Conservation (phyloP, 805 yeast species). For the Brettanomyces naardenensis region DNA sequence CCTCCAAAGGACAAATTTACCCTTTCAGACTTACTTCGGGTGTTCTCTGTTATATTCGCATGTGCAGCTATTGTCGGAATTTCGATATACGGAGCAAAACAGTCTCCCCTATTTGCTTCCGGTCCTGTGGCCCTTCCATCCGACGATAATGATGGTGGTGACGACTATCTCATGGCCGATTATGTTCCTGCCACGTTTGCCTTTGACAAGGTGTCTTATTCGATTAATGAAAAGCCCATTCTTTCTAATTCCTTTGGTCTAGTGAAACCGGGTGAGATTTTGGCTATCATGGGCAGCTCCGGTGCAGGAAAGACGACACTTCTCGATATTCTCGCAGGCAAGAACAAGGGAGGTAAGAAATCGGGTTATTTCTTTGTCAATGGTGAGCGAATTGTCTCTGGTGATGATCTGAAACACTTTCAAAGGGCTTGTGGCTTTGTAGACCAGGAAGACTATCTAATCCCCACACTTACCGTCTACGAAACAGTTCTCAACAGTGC, state of each 20-base stretch:
- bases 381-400: conserved; percentile 40
- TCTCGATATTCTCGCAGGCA: conserved; percentile 84
- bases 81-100: conserved; percentile 40
- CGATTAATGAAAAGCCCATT: conserved; percentile 44
- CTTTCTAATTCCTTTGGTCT: conserved; percentile 63
- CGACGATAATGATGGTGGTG: conserved; percentile 28
- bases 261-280: conserved; percentile 78
- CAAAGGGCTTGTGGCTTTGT: conserved; percentile 82
- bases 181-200: conserved; percentile 66
- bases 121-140: conserved; percentile 17
- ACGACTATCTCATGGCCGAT: conserved; percentile 33
- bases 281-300: conserved; percentile 97
- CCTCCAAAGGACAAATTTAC: conserved; percentile 48
- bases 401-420: conserved; percentile 34
- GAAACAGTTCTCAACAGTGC: conserved; percentile 95
- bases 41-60: conserved; percentile 35
- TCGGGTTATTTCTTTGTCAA: conserved; percentile 69
- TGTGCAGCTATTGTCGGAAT: conserved; percentile 35
- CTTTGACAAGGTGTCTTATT: conserved; percentile 65
- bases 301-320: conserved; percentile 98
- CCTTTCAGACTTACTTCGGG: conserved; percentile 37
- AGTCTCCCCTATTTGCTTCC: conserved; percentile 52
- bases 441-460: conserved; percentile 86
- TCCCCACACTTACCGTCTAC: conserved; percentile 91
- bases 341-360: conserved; percentile 67